Evolutionary conservation across 2,329 filamentous ascomycete species (phyloP), one percentile per base, ranked within the genome.

Genomic region (Aspergillus viridinutans): DNA sequence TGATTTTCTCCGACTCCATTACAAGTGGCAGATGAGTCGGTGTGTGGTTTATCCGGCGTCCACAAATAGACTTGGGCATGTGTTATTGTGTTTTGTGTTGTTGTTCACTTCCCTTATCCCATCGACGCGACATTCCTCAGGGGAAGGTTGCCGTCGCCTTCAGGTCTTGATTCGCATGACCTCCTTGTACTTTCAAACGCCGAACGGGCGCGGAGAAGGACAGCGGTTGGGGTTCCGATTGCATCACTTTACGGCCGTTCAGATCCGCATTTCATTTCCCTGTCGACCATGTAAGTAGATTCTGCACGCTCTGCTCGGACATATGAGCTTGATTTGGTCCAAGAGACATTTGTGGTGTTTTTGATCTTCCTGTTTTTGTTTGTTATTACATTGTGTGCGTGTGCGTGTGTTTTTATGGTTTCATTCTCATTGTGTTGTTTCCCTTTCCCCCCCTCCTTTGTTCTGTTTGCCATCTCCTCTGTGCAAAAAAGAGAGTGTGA

Each of bases 31-130:
- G 70, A 68, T 64, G 67, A 70, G 64, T 67, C 69, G 67, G 69
- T 63, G 64, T 67, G 65, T 69, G 67, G 65, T 72, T 74, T 65
- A 65, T 72, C 67, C 64, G 72, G 72, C 72, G 72, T 74, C 72
- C 71, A 72, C 67, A 67, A 64, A 74, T 74, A 74, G 72, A 74
- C 70, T 67, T 70, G 72, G 72, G 71, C 70, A 73, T 74, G 68
- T 71, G 66, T 67, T 65, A 48, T 51, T 57, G 57, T 61, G 57
- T 60, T 60, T 61, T 64, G 57, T 59, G 52, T 60, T 65, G 52
- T 62, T 54, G 45, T 51, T 62, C 47, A 53, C 50, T 56, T 62
- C 57, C 61, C 59, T 61, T 61, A 59, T 65, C 54, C 55, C 54
- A 59, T 63, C 59, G 59, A 62, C n/a, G 28, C 45, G 64, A 61